Conservation (phyloP, 2,329 filamentous ascomycete genomes). For the Emmonsiellopsis sp. region DNA sequence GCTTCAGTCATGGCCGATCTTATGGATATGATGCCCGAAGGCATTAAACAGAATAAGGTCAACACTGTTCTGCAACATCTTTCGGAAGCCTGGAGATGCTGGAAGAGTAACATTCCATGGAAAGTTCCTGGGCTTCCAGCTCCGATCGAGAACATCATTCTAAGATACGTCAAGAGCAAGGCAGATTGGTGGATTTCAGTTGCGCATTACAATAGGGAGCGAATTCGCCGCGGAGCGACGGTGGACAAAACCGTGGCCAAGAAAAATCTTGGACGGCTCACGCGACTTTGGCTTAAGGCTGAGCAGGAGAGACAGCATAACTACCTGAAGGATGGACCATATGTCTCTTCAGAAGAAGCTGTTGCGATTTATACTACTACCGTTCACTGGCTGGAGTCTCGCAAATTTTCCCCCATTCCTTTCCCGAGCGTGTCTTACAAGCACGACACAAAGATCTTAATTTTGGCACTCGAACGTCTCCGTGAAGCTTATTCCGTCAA, state of each 20-base stretch:
- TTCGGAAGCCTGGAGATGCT: conserved; percentile 97
- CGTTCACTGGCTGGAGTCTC: conserved; percentile 95
- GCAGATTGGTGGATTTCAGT: conserved; percentile 99
- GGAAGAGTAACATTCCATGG: conserved; percentile 99
- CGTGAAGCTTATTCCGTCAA: conserved; percentile 97
- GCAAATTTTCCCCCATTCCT: conserved; percentile 96
- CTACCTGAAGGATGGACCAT: conserved; percentile 98
- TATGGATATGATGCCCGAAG: conserved; percentile 99
- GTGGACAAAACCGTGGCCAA: conserved; percentile 99
- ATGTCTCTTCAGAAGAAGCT: conserved; percentile 95
- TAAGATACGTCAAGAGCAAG: conserved; percentile 98
- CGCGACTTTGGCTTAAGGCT: conserved; percentile 91
- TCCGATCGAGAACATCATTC: conserved; percentile 96
- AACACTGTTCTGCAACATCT: conserved; percentile 95
- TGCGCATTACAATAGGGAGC: conserved; percentile 95
- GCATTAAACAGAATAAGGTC: conserved; percentile 98
- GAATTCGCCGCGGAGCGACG: conserved; percentile 89
- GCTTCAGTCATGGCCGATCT: conserved; percentile 98
- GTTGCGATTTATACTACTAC: conserved; percentile 98
- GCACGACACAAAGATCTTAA: conserved; percentile 97
- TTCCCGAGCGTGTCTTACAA: conserved; percentile 99
- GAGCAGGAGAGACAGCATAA: conserved; percentile 99
- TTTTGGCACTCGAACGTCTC: conserved; percentile 83
- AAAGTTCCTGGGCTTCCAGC: conserved; percentile 95
- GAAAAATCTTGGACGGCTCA: conserved; percentile 94